Evolutionary conservation across 331 rosid species (phyloP).

Genomic region (Stylosanthes scabra): DNA sequence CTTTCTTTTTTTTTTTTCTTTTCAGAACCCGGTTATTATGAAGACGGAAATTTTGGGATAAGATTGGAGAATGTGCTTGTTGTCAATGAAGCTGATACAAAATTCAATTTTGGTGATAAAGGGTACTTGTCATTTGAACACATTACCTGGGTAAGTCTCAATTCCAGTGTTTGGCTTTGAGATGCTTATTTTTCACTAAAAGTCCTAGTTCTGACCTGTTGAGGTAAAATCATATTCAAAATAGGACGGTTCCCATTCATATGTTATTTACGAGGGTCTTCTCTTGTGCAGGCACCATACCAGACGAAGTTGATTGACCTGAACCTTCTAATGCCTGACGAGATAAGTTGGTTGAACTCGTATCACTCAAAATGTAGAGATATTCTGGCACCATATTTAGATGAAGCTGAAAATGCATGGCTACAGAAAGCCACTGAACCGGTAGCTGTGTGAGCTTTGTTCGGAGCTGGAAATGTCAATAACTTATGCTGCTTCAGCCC

Average conservation of each 20-base stretch:
- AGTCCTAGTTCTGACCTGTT: conserved; percentile 1
- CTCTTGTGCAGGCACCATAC: conserved; percentile 77
- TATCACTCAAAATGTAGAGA: conserved; percentile 83
- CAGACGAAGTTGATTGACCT: conserved; percentile 83
- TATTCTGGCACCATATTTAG: conserved; percentile 70
- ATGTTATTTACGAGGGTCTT: background rate
- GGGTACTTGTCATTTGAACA: conserved; percentile 93
- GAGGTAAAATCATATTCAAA: background rate
- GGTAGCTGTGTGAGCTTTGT: conserved; percentile 51
- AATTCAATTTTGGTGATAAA: conserved; percentile 88
- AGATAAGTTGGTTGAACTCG: conserved; percentile 84
- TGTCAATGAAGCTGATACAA: conserved; percentile 78
- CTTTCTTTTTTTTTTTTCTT: conserved; percentile 35
- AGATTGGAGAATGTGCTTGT: conserved; percentile 98
- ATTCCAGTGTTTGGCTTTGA: background rate
- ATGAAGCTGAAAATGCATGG: conserved; percentile 83
- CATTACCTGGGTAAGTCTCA: conserved; percentile 84
- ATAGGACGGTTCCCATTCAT: background rate
- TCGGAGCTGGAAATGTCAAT: background rate
- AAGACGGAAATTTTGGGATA: conserved; percentile 91
- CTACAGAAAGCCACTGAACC: conserved; percentile 89
- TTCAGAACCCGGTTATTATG: conserved; percentile 97
- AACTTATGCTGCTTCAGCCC: background rate
- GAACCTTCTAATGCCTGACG: conserved; percentile 68
- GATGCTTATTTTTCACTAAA: conserved; percentile 19